Percentiles rank a stretch among this genome's conserved stretches.
These are phyloP conservation scores for Teratosphaeriaceae sp. DNA, from an alignment of 2,329 filamentous ascomycete species.

Conservation along the genomic window DNA sequence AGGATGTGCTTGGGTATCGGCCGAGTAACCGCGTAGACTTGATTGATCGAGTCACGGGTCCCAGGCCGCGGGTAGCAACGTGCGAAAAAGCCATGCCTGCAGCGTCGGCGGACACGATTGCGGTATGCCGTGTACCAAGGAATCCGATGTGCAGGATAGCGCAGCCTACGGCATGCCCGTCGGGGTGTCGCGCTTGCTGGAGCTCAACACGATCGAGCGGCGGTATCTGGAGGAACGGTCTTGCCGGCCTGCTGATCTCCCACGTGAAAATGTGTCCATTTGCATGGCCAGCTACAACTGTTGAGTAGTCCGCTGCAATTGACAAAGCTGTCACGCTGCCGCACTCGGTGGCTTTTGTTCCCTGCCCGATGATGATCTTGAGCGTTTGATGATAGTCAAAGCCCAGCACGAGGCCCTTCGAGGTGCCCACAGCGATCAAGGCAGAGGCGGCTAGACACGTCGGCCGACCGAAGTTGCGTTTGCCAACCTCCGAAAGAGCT, in stretches of 20 bases:
- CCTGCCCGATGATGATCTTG: conserved; percentile 87
- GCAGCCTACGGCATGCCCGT: conserved; percentile 75
- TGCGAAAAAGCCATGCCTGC: conserved; percentile 98
- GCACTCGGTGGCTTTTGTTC: conserved; percentile 89
- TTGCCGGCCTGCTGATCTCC: conserved; percentile 76
- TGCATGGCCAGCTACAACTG: conserved; percentile 81
- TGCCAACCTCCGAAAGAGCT: conserved; percentile 86
- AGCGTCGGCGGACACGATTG: conserved; percentile 90
- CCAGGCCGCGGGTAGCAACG: conserved; percentile 83
- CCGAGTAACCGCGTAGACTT: conserved; percentile 88
- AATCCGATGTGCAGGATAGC: conserved; percentile 90
- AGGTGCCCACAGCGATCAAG: conserved; percentile 82
- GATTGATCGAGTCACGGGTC: conserved; percentile 74
- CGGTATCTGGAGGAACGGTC: conserved; percentile 82
- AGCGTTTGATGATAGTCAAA: conserved; percentile 97
- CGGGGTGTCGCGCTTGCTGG: conserved; percentile 57
- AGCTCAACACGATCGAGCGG: conserved; percentile 60
- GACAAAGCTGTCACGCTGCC: conserved; percentile 82
- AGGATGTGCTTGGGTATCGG: conserved; percentile 69
- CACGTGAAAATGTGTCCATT: conserved; percentile 94
- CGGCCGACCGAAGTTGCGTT: conserved; percentile 83
- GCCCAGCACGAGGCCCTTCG: conserved; percentile 87
- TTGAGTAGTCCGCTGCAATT: conserved; percentile 88
- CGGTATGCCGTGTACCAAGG: conserved; percentile 85
- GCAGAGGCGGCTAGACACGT: conserved; percentile 87